phyloP scores from a whole-genome alignment of 306 rosid genomes.

The Astragalus glycyphyllos region DNA sequence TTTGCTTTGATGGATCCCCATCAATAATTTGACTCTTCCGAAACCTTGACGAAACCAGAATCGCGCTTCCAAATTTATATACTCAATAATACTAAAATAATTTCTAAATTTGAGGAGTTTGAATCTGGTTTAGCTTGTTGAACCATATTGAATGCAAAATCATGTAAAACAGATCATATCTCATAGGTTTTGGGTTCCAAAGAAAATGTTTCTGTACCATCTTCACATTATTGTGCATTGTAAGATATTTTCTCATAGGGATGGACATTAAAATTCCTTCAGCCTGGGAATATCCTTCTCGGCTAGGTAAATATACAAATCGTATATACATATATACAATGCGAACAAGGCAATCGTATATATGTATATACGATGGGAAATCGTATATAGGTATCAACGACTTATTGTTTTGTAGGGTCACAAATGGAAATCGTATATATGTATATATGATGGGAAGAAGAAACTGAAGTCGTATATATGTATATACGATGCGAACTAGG shows the following conservation, averaged over 20 bases:
- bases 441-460: too few relatives aligned
- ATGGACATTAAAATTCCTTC: conserved; percentile 86
- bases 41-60: conserved; percentile 5
- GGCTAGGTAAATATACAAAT: too few relatives aligned
- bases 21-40: background rate
- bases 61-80: conserved; percentile 5
- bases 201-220: conserved; percentile 95
- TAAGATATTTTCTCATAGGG: conserved; percentile 69
- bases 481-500: too few relatives aligned
- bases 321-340: too few relatives aligned
- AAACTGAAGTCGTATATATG: too few relatives aligned
- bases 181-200: conserved; percentile 83
- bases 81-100: conserved; percentile 12
- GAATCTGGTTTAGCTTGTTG: conserved; percentile 68
- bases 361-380: too few relatives aligned
- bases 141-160: conserved; percentile 92
- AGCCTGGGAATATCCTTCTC: conserved; percentile 88
- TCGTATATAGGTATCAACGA: too few relatives aligned
- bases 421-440: too few relatives aligned
- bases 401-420: too few relatives aligned
- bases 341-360: too few relatives aligned
- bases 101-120: conserved; percentile 40
- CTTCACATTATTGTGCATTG: conserved; percentile 89
- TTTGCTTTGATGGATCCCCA: conserved; percentile 8
- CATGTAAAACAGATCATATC: conserved; percentile 93